Evolutionary conservation across 768 basidiomycete genomes (phyloP), one percentile per base, ranked within the genome.

Genomic region (Phanerochaete carnosa): DNA sequence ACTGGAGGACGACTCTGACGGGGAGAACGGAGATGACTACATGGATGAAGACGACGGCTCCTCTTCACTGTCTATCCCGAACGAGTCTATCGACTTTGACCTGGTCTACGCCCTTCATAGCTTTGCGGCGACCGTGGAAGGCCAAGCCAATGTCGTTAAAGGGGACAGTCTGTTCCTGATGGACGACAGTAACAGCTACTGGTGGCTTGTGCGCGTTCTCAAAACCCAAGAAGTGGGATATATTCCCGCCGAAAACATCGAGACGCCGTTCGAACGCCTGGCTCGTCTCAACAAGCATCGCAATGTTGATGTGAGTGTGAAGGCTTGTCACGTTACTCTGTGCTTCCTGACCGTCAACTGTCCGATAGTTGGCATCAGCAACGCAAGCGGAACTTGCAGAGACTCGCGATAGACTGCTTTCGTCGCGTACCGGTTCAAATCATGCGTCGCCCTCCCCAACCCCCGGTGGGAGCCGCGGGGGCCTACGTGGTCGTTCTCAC

Each of bases 211-310:
- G 8, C 86, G 95, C 50, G 97, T 99, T 9, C 87, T 99, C 64
- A 98, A 98, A 78, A 98, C 96, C 8, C 95, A 98, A 74, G 95
- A 97, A 69, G 94, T 99, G 16, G 97, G 97, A 0, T 99, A 99
- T 73, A 98, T 99, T 53, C 97, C 97, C 19, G 97, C 97, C 0
- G 97, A 99, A 76, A 98, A 98, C 73, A 98, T 99, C 65, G 97
- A 99, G 73, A 99, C 97, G 0, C 97, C 97, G 0, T 97, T 94
- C 68, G 97, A 99, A 71, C 84, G 97, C 35, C 83, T 98, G 6
- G 97, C 97, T 0, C 79, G 97, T 59, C 80, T 98, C 58, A 98
- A 99, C 78, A 98, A 98, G 72, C 94, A 97, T 70, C 83, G 95
- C 30, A 99, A 99, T 73, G 90, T 98, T 57, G 96, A 98, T 73